Base-by-base conservation (phyloP, 2,329 filamentous ascomycete species). In the Thielaviopsis populi region DNA sequence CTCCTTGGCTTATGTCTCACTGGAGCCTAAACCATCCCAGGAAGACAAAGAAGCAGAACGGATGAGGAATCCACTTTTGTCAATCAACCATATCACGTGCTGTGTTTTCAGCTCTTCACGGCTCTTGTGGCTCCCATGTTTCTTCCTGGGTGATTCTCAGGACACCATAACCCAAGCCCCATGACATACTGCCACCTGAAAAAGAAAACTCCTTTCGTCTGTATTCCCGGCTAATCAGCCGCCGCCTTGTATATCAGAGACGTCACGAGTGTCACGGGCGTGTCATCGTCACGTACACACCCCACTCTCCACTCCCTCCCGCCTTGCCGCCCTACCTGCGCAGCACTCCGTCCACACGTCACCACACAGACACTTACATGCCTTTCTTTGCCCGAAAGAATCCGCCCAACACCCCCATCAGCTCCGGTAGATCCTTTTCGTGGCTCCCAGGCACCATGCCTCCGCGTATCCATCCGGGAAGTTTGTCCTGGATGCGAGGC, bases 401-500 rank as follows among this genome's bases (percentile, higher is more conserved):
- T 0, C 70, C 71, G 10, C 78, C 77, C 68, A 86, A 69, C 6
- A 75, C 75, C 1, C 79, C 79, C 81, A 87, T 84, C 70, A 87
- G 71, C 66, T 78, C 79, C 22, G 78, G 79, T 68, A 87, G 74
- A 5, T 77, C 77, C 67, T 75, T 77, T 40, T 76, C 73, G 70
- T 81, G 75, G 68, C 79, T 75, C 17, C 75, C 77, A 63, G 71
- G 69, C 61, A 78, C 74, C 72, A 95, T 74, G 42, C 88, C 89
- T 11, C 80, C 82, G 68, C 81, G 81, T 70, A 99, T 97, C 94
- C 94, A 99, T 1, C 82, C 85, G 0, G 94, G 94, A 68, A 99
- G 74, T 75, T 96, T 97, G 27, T 74, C 76, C 69, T 83, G 81
- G 66, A 97, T 90, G 63, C 87, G 80, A 59, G 83, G 78, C 33